Conservation (phyloP, 768 basidiomycete species). For the Trametes gibbosa region DNA sequence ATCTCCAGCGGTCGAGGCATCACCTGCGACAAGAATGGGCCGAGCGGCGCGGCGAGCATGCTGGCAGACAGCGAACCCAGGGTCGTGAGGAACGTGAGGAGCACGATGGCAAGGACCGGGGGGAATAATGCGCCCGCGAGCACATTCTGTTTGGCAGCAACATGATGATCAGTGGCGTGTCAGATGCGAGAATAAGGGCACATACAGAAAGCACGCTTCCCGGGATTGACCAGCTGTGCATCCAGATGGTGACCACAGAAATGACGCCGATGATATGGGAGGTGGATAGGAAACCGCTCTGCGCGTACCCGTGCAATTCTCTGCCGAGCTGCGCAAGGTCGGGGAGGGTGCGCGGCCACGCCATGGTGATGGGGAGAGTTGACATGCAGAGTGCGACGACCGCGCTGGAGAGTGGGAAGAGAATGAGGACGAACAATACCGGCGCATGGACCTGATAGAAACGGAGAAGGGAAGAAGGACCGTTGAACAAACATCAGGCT, state of each 20-base stretch:
- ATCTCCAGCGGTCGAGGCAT: constrained; percentile 85
- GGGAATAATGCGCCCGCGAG: constrained; percentile 85
- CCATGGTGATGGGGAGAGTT: constrained; percentile 66
- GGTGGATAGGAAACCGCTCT: constrained; percentile 59
- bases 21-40: constrained; percentile 74
- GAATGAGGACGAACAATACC: constrained; percentile 64
- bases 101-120: constrained; percentile 74
- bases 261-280: constrained; percentile 82
- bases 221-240: constrained; percentile 96
- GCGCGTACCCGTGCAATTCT: constrained; percentile 76
- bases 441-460: constrained; percentile 49
- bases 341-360: constrained; percentile 73
- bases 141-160: constrained; percentile 63
- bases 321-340: constrained; percentile 75
- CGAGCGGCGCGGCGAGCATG: constrained; percentile 76
- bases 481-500: constrained; percentile 13
- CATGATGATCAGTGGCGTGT: not conserved
- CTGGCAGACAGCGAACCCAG: constrained; percentile 83
- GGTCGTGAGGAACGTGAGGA: constrained; percentile 83
- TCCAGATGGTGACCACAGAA: constrained; percentile 85
- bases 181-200: constrained; percentile 20
- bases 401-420: constrained; percentile 67
- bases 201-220: constrained; percentile 89
- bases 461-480: constrained; percentile 8
- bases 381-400: constrained; percentile 44